Percentiles rank a stretch among this genome's conserved stretches.
phyloP scores from a whole-genome alignment of 768 basidiomycete genomes.

The Collybia nuda region DNA sequence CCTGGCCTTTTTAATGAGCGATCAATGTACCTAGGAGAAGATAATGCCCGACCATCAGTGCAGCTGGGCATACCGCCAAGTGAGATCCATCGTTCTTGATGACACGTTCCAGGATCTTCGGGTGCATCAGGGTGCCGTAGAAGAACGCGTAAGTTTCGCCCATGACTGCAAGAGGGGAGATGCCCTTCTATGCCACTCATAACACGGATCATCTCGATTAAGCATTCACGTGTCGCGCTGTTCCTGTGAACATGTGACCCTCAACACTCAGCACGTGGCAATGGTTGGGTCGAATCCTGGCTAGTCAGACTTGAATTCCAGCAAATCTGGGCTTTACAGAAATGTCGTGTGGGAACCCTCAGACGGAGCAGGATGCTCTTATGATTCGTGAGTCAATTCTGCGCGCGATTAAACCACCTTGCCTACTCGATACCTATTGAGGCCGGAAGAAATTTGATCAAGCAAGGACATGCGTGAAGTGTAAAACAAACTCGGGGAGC shows the following conservation, averaged over 20 bases:
- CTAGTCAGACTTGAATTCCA: not conserved
- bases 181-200: not conserved
- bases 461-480: slow-evolving; percentile 69
- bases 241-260: too few relatives aligned
- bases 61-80: slow-evolving; percentile 69
- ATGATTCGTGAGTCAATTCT: slow-evolving; percentile 59
- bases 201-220: too few relatives aligned
- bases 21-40: not conserved
- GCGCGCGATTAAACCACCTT: not conserved
- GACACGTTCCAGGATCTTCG: slow-evolving; percentile 75
- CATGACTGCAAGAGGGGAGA: not conserved
- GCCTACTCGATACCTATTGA: slow-evolving; percentile 21
- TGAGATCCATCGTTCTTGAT: slow-evolving; percentile 65
- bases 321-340: slow-evolving; percentile 14
- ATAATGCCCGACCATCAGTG: slow-evolving; percentile 57
- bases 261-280: not conserved
- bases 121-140: slow-evolving; percentile 91
- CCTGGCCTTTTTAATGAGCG: slow-evolving; percentile 35
- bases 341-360: slow-evolving; percentile 64
- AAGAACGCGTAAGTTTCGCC: slow-evolving; percentile 56
- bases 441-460: slow-evolving; percentile 69
- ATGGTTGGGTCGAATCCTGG: not conserved
- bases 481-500: slow-evolving; percentile 63
- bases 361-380: slow-evolving; percentile 53
- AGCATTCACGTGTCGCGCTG: too few relatives aligned